Conservation (phyloP, 257 asterid genomes). For the Linderniella brevidens region DNA sequence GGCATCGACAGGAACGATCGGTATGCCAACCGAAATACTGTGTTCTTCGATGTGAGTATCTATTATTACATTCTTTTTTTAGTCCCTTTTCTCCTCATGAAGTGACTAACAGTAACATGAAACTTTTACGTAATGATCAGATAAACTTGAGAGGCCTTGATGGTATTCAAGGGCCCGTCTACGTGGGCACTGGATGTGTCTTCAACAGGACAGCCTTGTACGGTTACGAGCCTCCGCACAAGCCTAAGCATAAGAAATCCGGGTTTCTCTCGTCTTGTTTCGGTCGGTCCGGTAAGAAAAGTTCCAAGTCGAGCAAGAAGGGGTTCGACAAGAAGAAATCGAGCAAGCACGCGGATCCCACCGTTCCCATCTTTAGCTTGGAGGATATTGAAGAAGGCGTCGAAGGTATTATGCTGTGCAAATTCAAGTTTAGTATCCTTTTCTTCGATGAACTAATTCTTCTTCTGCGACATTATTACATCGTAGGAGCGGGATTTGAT, state of each 20-base stretch:
- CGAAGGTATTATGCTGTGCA: constrained; percentile 25
- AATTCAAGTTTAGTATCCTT: neutral
- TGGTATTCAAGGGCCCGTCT: constrained; percentile 43
- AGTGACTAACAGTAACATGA: neutral
- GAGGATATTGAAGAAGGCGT: constrained; percentile 27
- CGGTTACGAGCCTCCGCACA: constrained; percentile 53
- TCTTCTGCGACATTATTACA: neutral
- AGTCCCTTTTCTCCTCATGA: too few relatives aligned
- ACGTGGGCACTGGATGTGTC: constrained; percentile 43
- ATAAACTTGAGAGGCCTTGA: constrained; percentile 40
- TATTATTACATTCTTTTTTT: too few relatives aligned
- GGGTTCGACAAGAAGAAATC: constrained; percentile 22
- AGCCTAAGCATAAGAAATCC: constrained; percentile 36
- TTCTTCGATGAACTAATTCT: too few relatives aligned
- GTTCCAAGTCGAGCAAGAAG: constrained; percentile 18
- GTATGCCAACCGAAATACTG: constrained; percentile 50
- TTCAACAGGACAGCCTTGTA: constrained; percentile 29
- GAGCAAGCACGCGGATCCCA: constrained; percentile 21
- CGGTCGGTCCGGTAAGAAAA: constrained; percentile 57
- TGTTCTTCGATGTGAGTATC: constrained; percentile 26
- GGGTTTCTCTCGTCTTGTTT: constrained; percentile 45
- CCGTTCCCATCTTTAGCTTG: constrained; percentile 23
- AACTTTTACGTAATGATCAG: too few relatives aligned
- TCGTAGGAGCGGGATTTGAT: constrained; percentile 48
- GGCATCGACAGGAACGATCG: constrained; percentile 63